A percentile compares a stretch with the other conserved stretches of the same genome.
These are phyloP conservation scores for Grosmannia penicillata DNA, from an alignment of 2,329 filamentous ascomycete species.

Conservation along the genomic window DNA sequence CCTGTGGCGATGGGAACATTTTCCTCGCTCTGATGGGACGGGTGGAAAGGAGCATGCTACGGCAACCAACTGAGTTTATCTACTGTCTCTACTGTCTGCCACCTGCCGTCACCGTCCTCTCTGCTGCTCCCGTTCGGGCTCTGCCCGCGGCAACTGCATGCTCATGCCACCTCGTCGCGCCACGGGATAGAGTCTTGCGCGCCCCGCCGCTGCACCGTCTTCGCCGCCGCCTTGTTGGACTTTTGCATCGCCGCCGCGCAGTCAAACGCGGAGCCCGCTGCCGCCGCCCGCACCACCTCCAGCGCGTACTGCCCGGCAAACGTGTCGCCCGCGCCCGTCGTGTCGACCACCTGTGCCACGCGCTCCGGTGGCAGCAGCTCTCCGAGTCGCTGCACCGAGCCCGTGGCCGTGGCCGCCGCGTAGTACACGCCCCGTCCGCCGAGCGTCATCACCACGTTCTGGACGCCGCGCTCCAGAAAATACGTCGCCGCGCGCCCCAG, in stretches of 20 bases:
- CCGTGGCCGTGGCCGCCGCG: conserved; percentile 25
- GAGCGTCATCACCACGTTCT: conserved; percentile 70
- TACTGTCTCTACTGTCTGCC: too few relatives aligned
- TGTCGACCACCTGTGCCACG: conserved; percentile 64
- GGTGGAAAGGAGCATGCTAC: too few relatives aligned
- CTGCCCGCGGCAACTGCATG: background rate
- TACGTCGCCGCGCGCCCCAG: conserved; percentile 25
- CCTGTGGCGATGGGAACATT: too few relatives aligned
- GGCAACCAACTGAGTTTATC: too few relatives aligned
- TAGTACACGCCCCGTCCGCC: conserved; percentile 68
- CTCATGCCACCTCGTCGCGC: conserved; percentile 29
- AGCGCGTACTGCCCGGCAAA: conserved; percentile 84
- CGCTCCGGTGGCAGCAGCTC: conserved; percentile 48
- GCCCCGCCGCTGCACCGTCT: conserved; percentile 50
- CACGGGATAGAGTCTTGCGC: conserved; percentile 55
- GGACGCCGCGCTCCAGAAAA: conserved; percentile 51
- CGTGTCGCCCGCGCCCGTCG: conserved; percentile 86
- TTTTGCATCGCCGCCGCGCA: conserved; percentile 44
- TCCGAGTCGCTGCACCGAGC: conserved; percentile 17
- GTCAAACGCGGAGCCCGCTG: conserved; percentile 23
- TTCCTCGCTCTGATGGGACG: too few relatives aligned
- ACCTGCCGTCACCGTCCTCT: too few relatives aligned
- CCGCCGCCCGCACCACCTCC: conserved; percentile 39
- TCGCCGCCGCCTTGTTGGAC: conserved; percentile 47
- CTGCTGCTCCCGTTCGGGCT: background rate